Evolutionary conservation across 306 rosid genomes (phyloP), one percentile per base, ranked within the genome.

Genomic region (Malus asiatica): DNA sequence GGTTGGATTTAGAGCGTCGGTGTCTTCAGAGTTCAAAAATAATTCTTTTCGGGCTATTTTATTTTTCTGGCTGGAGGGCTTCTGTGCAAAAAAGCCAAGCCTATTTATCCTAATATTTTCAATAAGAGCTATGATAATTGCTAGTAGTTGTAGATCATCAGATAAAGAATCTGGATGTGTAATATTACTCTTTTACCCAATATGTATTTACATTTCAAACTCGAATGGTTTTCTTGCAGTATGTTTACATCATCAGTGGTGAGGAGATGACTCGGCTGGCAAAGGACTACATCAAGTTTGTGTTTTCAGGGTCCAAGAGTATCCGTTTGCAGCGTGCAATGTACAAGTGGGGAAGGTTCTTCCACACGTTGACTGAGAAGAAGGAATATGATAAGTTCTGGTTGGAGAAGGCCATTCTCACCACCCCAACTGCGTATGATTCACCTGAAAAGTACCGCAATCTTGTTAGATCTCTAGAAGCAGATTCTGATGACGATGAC

Each of bases 251-350:
- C 77, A 86, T 92, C 60, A 80, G 11, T 33, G 97, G 98, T 14
- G 83, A 87, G 79, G 97, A 94, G 81, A 77, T 87, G 38, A 45
- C 82, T 40, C 84, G 82, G 78, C 90, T 94, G 58, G 79, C 81
- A 2, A 89, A 80, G 85, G 97, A 91, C 83, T 87, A 86, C 82
- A 46, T 89, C 81, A 92, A 68, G 85, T 95, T 81, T 86, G 29
- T 86, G 15, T 79, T 76, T 62, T 83, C 87, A 42, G 94, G 91
- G 70, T 75, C 74, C n/a, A 78, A 80, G 75, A 95, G 96, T 76
- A 72, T 63, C 67, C 92, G 97, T 52, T 86, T 95, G 52, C 84
- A 79, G 84, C 89, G 90, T 42, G 76, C 83, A 35, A 73, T 82
- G 71, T 32, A 83, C 77, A 45, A 77, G 51, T 89, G 92, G 96